Conservation (phyloP, 2,329 filamentous ascomycete species). For the Monilinia laxa region DNA sequence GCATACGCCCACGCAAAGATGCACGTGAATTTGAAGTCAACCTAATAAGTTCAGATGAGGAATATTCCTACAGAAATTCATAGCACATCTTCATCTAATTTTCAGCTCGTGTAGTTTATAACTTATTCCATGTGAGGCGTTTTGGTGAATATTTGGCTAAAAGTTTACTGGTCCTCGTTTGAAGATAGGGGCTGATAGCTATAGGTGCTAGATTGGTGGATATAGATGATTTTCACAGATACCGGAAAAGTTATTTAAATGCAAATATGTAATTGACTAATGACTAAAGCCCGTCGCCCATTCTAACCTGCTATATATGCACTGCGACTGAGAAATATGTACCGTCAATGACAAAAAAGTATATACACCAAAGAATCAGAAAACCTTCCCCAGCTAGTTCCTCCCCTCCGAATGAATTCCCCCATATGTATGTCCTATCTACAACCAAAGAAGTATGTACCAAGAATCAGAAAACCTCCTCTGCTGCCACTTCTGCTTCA, state of each 20-base stretch:
- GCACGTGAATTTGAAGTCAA: background rate
- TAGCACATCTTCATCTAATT: background rate
- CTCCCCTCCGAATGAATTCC: too few relatives aligned
- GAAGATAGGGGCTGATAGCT: background rate
- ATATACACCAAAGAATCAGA: conserved; percentile 2
- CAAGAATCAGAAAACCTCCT: too few relatives aligned
- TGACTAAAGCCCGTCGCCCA: background rate
- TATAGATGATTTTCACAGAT: background rate
- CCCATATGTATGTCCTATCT: background rate
- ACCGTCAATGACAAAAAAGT: background rate
- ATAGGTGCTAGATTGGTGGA: background rate
- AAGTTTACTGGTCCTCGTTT: background rate
- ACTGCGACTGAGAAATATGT: background rate
- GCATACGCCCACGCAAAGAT: too few relatives aligned
- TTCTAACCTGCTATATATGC: background rate
- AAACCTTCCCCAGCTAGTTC: background rate
- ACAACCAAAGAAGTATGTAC: too few relatives aligned
- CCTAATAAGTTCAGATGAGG: background rate
- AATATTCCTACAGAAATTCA: background rate
- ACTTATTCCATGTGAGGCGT: background rate
- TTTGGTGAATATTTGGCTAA: background rate
- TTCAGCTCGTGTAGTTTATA: background rate
- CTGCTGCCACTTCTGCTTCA: too few relatives aligned
- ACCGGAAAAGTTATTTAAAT: background rate
- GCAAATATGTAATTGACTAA: background rate